Conservation (phyloP, 345 rosid species). For the Cardamine chenopodiifolia region DNA sequence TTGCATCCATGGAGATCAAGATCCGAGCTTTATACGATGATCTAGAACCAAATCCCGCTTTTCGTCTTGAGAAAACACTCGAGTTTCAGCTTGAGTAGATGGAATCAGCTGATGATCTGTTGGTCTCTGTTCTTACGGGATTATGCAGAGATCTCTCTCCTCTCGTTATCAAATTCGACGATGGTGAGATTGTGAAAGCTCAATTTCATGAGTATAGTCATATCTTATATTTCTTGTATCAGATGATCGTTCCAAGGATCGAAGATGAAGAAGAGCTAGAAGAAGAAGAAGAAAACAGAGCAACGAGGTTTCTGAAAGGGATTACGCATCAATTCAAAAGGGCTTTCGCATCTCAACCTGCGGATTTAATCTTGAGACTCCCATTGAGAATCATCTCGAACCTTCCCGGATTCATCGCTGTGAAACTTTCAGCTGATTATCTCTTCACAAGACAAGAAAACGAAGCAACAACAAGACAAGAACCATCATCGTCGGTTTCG, state of each 20-base stretch:
- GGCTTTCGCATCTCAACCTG: constrained; percentile 42
- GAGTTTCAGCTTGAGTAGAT: constrained; percentile 47
- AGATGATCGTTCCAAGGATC: constrained; percentile 49
- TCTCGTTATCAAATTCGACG: constrained; percentile 40
- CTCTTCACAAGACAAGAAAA: constrained; percentile 40
- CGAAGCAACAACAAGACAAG: constrained; percentile 33
- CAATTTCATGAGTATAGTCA: constrained; percentile 45
- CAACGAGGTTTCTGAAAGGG: constrained; percentile 21
- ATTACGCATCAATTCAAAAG: constrained; percentile 43
- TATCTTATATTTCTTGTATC: constrained; percentile 59
- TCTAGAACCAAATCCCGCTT: constrained; percentile 75
- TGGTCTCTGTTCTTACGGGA: constrained; percentile 49
- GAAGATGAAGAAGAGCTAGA: constrained; percentile 34
- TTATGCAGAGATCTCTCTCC: constrained; percentile 60
- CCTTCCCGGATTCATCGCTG: constrained; percentile 52
- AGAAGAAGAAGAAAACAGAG: constrained; percentile 26
- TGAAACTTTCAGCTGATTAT: constrained; percentile 43
- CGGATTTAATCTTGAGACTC: constrained; percentile 42
- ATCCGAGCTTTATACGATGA: constrained; percentile 65
- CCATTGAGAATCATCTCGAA: constrained; percentile 61
- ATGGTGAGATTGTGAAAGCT: constrained; percentile 20
- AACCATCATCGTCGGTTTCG: background rate
- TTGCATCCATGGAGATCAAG: constrained; percentile 45
- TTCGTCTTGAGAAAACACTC: constrained; percentile 54
- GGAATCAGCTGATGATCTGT: constrained; percentile 46